Evolutionary conservation across 257 asterid species (phyloP).

Genomic region (Lantana camara): DNA sequence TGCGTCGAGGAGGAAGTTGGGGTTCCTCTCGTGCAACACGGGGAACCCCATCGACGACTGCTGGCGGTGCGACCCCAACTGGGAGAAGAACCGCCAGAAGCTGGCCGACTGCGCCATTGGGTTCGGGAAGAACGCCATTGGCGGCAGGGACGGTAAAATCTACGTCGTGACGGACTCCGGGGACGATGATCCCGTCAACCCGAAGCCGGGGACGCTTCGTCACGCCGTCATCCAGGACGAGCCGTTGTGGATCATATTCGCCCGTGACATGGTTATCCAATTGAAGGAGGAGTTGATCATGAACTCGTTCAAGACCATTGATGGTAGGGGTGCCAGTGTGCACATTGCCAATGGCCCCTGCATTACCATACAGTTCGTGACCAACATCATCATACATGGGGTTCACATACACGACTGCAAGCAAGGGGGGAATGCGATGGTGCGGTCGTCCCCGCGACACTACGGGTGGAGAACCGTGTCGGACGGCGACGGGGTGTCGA

Average conservation of each 20-base stretch:
- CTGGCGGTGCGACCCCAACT: conserved; percentile 74
- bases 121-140: conserved; percentile 73
- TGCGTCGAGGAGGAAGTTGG: conserved; percentile 66
- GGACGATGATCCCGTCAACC: conserved; percentile 50
- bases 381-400: conserved; percentile 79
- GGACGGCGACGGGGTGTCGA: conserved; percentile 85
- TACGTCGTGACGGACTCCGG: conserved; percentile 70
- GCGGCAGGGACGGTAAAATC: conserved; percentile 63
- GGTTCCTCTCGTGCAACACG: conserved; percentile 65
- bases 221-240: conserved; percentile 64
- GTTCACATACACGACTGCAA: conserved; percentile 75
- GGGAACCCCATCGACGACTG: conserved; percentile 90
- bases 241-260: conserved; percentile 79
- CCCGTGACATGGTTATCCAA: conserved; percentile 74
- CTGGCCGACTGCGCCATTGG: conserved; percentile 81
- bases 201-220: conserved; percentile 77
- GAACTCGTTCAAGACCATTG: conserved; percentile 86
- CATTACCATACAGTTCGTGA: conserved; percentile 72
- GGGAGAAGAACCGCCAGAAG: conserved; percentile 68
- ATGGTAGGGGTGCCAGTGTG: conserved; percentile 81
- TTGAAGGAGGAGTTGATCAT: conserved; percentile 77
- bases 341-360: conserved; percentile 87
- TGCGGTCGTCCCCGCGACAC: conserved; percentile 68
- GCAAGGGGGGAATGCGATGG: conserved; percentile 77
- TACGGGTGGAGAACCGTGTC: conserved; percentile 74